Evolutionary conservation across 768 basidiomycete genomes (phyloP), one percentile per base, ranked within the genome.

Genomic region (Kwoniella botswanensis): DNA sequence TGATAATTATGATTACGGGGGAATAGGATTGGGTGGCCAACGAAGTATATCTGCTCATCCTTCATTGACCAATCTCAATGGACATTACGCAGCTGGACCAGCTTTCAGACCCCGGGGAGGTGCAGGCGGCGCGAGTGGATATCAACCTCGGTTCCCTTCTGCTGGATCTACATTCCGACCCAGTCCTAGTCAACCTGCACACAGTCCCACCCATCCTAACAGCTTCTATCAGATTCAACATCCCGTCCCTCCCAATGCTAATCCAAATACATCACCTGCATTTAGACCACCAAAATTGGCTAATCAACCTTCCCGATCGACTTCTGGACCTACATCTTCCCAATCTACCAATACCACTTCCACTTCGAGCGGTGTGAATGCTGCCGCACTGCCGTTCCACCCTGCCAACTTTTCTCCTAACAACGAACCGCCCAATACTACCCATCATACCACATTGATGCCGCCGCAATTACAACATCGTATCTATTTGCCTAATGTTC

Each of bases 381-480:
- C 72, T 24, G 58, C 73, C 7, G 77, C 77, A n/a, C 12, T 70
- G 21, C 77, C 77, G 0, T 78, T 78, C 63, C 77, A 78, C 21
- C 77, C 77, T 4, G 59, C 70, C 11, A 58, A 58, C 26, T 62
- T 71, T 24, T 64, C 68, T 7, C 58, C 67, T 10, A 35, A 18
- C 11, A 57, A 50, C 35, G 63, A 63, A 43, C 57, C 65, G 5
- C 24, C 65, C 3, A 54, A 70, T 44, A 71, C 68, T 22, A 68
- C 72, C 29, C 79, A 79, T 41, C 79, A 76, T 46, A 82, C 81
- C 0, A 78, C 80, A 4, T 70, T 83, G 35, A 81, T 83, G 70
- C 82, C 82, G 13, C 80, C 81, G 0, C 79, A 80, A 63, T 64
- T 83, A 18, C 82, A 83, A 71, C 82, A 83, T 69, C 72, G 82